Evolutionary conservation across 2,329 filamentous ascomycete genomes (phyloP).

Genomic region (Botrytis hyacinthi): DNA sequence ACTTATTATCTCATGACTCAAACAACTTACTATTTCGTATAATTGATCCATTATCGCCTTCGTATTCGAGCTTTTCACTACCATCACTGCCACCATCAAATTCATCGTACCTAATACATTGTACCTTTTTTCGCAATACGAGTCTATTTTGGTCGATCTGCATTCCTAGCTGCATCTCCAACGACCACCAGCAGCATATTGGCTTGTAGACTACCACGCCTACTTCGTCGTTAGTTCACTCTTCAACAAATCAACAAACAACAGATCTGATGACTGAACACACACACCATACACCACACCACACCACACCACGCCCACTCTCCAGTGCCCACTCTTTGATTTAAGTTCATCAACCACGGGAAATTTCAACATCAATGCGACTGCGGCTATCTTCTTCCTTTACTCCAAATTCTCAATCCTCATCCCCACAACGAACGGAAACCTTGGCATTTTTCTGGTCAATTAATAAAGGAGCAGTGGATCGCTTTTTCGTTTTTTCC

Average conservation of each 20-base stretch:
- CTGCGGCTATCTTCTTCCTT: background rate
- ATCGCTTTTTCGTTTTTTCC: background rate
- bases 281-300: background rate
- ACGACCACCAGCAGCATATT: background rate
- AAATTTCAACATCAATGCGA: background rate
- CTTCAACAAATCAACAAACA: background rate
- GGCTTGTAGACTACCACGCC: background rate
- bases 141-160: constrained; percentile 10
- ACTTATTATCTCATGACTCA: background rate
- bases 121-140: background rate
- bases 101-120: background rate
- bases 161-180: background rate
- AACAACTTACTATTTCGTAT: background rate
- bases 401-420: background rate
- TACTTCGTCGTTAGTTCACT: background rate
- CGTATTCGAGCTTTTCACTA: background rate
- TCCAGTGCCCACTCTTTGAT: background rate
- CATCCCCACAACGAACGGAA: background rate
- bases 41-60: background rate
- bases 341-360: background rate
- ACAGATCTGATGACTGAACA: background rate
- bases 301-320: background rate
- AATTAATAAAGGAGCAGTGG: background rate
- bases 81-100: background rate
- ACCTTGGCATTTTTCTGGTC: background rate